Base-by-base conservation (phyloP, 331 rosid species). In the Spiraea crenata region DNA sequence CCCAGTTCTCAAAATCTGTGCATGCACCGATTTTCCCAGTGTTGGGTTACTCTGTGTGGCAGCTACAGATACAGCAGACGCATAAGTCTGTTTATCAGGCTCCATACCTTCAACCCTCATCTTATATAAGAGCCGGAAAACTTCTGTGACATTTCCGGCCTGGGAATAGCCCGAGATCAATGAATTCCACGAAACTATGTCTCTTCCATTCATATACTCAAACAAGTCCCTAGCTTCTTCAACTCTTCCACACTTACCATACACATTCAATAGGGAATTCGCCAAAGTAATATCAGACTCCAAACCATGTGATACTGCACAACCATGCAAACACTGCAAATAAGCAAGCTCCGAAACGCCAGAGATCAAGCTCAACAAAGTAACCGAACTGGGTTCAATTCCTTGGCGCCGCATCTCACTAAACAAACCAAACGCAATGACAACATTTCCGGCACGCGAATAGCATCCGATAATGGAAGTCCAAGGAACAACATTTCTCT, bases 401-500 rank as follows among this genome's bases (percentile, higher is more conserved):
- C 84, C 96, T 62, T 58, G 76, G 4, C 37, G 47, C 73, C 91
- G 85, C 95, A 87, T 91, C 74, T 82, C 79, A 34, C 66, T 66
- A 40, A 85, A 87, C 84, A 87, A 67, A 37, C 69, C 82, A 74
- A 83, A 83, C 4, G 89, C 91, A 59, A 77, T 63, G 45, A 45
- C 38, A 59, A 73, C 65, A 52, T 60, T 60, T 46, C 85, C 85
- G 6, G 37, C 44, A 15, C 76, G 81, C 1, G 95, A 84, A 81
- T 86, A 87, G 72, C 88, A 91, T 58, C 99, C 97, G 6, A 93
- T 93, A 52, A 93, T 74, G 41, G 91, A 74, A 39, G 99, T 93
- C 96, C 97, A 93, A 70, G 99, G 97, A 71, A 93, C 97, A 72
- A 90, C 89, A 55, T 91, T 87, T 51, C 85, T 91, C 1, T 79